Evolutionary conservation across 306 rosid species (phyloP).

Genomic region (Herpetospermum pedunculosum): DNA sequence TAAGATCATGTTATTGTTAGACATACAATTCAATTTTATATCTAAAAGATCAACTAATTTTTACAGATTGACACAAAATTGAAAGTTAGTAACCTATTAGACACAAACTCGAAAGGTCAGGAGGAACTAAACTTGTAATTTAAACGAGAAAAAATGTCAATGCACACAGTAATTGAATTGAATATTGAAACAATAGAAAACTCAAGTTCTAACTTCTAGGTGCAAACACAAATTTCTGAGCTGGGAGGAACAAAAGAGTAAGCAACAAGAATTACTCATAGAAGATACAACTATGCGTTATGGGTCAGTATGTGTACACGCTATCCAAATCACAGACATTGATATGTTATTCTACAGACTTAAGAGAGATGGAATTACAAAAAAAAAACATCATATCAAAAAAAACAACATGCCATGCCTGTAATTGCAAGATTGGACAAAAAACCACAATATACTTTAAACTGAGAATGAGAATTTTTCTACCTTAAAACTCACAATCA

Average conservation of each 20-base stretch:
- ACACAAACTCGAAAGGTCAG: no score
- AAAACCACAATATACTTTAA: not conserved
- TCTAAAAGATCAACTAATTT: no score
- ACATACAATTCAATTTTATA: no score
- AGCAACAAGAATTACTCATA: not conserved
- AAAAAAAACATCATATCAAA: not conserved
- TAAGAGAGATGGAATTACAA: not conserved
- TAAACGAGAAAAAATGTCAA: no score
- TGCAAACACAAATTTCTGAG: not conserved
- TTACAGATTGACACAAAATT: no score
- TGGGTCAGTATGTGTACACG: slow-evolving; percentile 3
- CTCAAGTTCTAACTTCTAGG: not conserved
- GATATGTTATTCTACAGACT: slow-evolving; percentile 8
- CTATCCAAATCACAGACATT: slow-evolving; percentile 8
- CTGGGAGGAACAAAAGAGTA: not conserved
- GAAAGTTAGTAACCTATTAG: no score
- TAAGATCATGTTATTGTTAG: no score
- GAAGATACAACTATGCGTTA: not conserved
- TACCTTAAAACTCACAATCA: slow-evolving; percentile 3
- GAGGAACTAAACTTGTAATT: no score
- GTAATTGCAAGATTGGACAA: slow-evolving; percentile 2
- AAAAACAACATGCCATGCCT: slow-evolving; percentile 2
- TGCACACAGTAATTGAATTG: no score
- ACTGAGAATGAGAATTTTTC: not conserved
- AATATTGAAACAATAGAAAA: no score